Percentiles rank a stretch among this genome's conserved stretches.
Evolutionary conservation across 2,329 filamentous ascomycete species (phyloP).

Genomic region (Zymoseptoria pseudotritici): DNA sequence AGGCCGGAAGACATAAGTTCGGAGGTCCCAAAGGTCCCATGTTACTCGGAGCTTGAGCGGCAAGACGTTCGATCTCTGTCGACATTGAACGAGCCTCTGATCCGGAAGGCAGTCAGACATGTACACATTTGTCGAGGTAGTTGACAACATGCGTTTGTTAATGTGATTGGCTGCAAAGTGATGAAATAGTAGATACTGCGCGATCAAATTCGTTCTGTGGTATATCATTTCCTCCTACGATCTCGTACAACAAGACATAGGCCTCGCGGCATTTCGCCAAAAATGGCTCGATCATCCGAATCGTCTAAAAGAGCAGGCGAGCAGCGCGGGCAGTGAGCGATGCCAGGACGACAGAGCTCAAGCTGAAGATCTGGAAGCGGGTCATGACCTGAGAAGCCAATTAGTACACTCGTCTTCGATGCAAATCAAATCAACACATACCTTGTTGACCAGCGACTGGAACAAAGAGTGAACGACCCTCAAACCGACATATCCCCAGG

Average conservation of each 20-base stretch:
- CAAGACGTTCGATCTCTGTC: neutral
- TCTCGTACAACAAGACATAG: neutral
- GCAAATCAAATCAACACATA: conserved; percentile 5
- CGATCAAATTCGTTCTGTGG: too few species aligned
- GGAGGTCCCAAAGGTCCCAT: neutral
- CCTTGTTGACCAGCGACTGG: conserved; percentile 28
- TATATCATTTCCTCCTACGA: too few species aligned
- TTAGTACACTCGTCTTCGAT: neutral
- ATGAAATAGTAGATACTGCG: neutral
- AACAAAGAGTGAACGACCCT: conserved; percentile 33
- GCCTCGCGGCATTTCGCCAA: too few species aligned
- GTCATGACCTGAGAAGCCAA: conserved; percentile 2
- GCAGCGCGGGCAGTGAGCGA: neutral
- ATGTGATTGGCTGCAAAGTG: neutral
- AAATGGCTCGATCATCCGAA: neutral
- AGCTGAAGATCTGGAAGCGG: conserved; percentile 7
- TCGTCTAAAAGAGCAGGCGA: neutral
- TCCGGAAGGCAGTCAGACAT: neutral
- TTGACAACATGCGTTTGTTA: too few species aligned
- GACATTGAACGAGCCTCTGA: neutral
- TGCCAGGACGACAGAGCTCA: conserved; percentile 7
- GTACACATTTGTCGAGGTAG: too few species aligned
- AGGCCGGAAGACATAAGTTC: neutral
- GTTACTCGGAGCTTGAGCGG: neutral
- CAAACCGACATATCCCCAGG: conserved; percentile 34